Conservation (phyloP, 768 basidiomycete genomes). For the Russula abietina region DNA sequence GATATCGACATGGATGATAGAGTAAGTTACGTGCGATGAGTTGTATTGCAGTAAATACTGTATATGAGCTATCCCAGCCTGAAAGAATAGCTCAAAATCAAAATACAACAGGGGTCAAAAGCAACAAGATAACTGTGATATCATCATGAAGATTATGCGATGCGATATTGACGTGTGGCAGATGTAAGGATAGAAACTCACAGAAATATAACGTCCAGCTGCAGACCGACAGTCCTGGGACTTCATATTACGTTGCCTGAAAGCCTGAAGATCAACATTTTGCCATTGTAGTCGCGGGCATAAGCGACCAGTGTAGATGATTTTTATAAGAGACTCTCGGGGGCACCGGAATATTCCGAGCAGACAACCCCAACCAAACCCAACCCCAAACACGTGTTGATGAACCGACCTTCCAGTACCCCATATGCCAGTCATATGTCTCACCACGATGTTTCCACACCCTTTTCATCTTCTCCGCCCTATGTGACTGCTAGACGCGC, state of each 20-base stretch:
- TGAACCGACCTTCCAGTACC: not conserved
- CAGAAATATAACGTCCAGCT: not conserved
- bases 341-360: not conserved
- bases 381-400: conserved; percentile 2
- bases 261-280: not conserved
- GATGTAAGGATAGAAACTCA: not conserved
- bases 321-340: not conserved
- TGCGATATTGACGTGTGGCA: not conserved
- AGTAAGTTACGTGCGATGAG: no score
- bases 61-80: no score
- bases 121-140: no score
- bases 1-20: no score
- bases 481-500: not conserved
- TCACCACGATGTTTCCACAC: conserved; percentile 10
- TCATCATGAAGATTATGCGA: not conserved
- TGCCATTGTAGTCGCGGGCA: not conserved
- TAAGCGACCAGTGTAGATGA: not conserved
- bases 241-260: not conserved
- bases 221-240: not conserved
- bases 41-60: no score
- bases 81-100: no score
- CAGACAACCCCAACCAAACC: no score
- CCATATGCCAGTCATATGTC: not conserved
- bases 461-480: not conserved
- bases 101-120: no score